Evolutionary conservation across 2,329 filamentous ascomycete species (phyloP), one percentile per base, ranked within the genome.

Genomic region (Microsporum ferrugineum): DNA sequence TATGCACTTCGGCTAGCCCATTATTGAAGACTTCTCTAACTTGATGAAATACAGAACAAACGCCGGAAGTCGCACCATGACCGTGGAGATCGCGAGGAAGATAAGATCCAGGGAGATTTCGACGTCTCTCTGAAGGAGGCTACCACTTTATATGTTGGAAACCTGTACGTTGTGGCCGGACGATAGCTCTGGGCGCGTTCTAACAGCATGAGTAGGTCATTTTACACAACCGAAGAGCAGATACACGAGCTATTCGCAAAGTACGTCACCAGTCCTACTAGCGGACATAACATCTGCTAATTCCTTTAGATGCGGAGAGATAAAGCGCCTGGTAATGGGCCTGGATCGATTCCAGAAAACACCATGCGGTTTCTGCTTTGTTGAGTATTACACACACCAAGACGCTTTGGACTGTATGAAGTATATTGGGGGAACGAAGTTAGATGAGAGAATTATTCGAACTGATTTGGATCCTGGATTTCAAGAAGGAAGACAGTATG

Each of bases 221-320:
- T 96, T 78, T 96, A 96, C 81, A 99, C 94, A 29, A 99, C 94
- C 61, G 94, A 99, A 74, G 94, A 99, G 77, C 94, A 99, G 74
- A 96, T 99, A 63, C 92, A 97, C 75, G 92, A 97, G 76, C 84
- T 96, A 56, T 96, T 96, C 75, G 86, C 88, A 63, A 96, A 96
- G 81, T 92, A 68, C 64, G 76, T 34, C 27, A 39, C 34, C 34
- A 41, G 14, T 41, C 17, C 4, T n/a, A 1, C 31, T 14, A 5
- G 2, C 36, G 8, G 7, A 4, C 4, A 0, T 8, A 34, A 2
- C 29, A n/a, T 12, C 12, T 14, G 5, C 10, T 1, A 38, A 31
- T 57, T 36, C n/a, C 41, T 53, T 34, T 60, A 84, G 82, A 72
- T 87, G 91, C 75, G 94, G 94, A 70, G 94, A 97, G 79, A 95